phyloP scores from a whole-genome alignment of 805 yeast genomes.

The Candida multigemmis region DNA sequence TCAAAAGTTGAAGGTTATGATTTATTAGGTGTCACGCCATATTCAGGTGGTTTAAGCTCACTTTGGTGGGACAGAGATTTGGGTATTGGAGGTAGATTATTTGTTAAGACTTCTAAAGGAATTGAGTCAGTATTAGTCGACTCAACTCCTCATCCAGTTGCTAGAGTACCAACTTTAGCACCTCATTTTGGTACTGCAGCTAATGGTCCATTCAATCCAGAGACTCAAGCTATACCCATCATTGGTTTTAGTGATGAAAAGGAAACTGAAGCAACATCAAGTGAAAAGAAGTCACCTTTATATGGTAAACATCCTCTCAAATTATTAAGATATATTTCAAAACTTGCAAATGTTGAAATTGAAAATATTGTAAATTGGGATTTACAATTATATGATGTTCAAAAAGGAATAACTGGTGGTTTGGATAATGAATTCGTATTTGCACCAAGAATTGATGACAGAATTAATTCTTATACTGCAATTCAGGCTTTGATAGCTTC shows the following conservation, averaged over 20 bases:
- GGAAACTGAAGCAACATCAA: conserved; percentile 44
- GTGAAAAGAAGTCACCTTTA: conserved; percentile 56
- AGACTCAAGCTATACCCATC: conserved; percentile 31
- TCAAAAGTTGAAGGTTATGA: conserved; percentile 21
- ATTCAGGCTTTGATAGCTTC: conserved; percentile 45
- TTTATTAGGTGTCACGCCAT: conserved; percentile 30
- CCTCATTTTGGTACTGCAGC: conserved; percentile 24
- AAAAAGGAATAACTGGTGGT: conserved; percentile 73
- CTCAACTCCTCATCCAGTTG: conserved; percentile 27
- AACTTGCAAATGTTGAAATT: conserved; percentile 48
- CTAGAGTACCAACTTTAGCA: conserved; percentile 30
- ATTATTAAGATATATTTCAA: conserved; percentile 61
- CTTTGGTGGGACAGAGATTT: conserved; percentile 34
- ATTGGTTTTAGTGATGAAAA: conserved; percentile 21
- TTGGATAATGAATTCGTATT: conserved; percentile 65
- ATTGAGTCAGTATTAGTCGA: conserved; percentile 16
- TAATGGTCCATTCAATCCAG: conserved; percentile 19
- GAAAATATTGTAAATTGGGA: conserved; percentile 61
- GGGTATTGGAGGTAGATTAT: conserved; percentile 30
- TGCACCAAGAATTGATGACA: conserved; percentile 81
- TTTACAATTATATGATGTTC: conserved; percentile 73
- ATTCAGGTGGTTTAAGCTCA: conserved; percentile 24
- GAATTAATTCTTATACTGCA: conserved; percentile 74
- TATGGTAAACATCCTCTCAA: conserved; percentile 60
- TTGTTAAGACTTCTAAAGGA: conserved; percentile 14